phyloP scores from a whole-genome alignment of 768 basidiomycete genomes.

The Russula compacta region DNA sequence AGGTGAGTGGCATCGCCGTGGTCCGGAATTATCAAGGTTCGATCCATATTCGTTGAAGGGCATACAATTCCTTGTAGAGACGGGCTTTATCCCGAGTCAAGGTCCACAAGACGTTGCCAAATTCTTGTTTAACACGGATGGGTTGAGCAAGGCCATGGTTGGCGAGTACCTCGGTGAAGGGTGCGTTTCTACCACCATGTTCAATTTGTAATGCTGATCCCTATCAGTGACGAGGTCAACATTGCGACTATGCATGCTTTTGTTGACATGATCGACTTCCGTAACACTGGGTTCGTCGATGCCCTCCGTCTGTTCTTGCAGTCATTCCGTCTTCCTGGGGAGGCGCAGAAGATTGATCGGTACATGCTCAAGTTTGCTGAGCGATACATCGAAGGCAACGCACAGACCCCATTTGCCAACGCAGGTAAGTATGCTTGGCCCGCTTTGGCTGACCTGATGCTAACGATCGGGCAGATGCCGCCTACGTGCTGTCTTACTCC shows the following conservation, averaged over 20 bases:
- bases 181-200: slow-evolving; percentile 38
- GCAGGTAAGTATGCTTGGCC: slow-evolving; percentile 54
- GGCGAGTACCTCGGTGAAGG: slow-evolving; percentile 98
- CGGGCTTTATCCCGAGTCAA: slow-evolving; percentile 72
- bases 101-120: slow-evolving; percentile 70
- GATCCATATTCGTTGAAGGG: slow-evolving; percentile 44
- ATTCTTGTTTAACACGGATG: slow-evolving; percentile 84
- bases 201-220: not conserved
- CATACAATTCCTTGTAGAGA: slow-evolving; percentile 77
- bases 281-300: slow-evolving; percentile 72
- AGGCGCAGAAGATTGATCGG: slow-evolving; percentile 97
- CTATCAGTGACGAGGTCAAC: slow-evolving; percentile 71
- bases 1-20: slow-evolving; percentile 39
- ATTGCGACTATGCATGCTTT: slow-evolving; percentile 96
- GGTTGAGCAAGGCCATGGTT: slow-evolving; percentile 90
- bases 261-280: slow-evolving; percentile 87
- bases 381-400: slow-evolving; percentile 85
- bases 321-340: slow-evolving; percentile 93
- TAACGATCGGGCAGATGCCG: slow-evolving; percentile 53
- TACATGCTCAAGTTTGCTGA: slow-evolving; percentile 99
- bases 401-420: slow-evolving; percentile 81
- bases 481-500: slow-evolving; percentile 92
- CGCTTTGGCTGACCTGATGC: not conserved
- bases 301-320: slow-evolving; percentile 88
- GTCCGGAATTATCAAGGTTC: not conserved